A percentile compares a stretch with the other conserved stretches of the same genome.
These are phyloP conservation scores for Talaromyces atroroseus DNA, from an alignment of 2,329 filamentous ascomycete genomes.

Conservation along the genomic window DNA sequence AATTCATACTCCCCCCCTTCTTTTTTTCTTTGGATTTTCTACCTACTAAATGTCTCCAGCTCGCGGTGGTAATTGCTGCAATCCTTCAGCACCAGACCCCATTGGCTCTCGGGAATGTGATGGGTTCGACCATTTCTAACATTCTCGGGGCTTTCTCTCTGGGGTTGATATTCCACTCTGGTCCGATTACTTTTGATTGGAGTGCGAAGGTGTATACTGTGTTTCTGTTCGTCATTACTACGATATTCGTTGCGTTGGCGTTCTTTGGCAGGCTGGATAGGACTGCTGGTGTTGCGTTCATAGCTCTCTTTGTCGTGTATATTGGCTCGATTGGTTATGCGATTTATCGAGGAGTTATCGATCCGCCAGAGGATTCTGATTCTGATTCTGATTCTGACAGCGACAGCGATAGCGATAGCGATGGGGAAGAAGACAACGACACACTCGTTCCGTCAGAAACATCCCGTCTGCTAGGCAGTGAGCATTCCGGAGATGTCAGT, in stretches of 20 bases:
- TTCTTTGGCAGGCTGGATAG: constrained; percentile 31
- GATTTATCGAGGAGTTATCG: constrained; percentile 41
- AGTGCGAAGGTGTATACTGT: constrained; percentile 46
- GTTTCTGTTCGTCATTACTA: constrained; percentile 40
- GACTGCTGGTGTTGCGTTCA: constrained; percentile 35
- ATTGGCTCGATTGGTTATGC: constrained; percentile 40
- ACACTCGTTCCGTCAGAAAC: not conserved
- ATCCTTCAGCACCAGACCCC: constrained; percentile 43
- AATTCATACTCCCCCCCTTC: not conserved
- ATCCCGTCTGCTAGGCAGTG: not conserved
- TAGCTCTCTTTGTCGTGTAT: constrained; percentile 43
- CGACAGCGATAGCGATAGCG: constrained; percentile 18
- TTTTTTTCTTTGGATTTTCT: not conserved
- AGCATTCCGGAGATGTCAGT: not conserved
- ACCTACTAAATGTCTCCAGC: constrained; percentile 23
- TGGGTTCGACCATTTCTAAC: constrained; percentile 52
- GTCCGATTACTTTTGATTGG: constrained; percentile 37
- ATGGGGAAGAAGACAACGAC: constrained; percentile 17
- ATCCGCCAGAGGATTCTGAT: constrained; percentile 40
- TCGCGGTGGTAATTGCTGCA: constrained; percentile 47
- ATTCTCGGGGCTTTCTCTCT: constrained; percentile 53
- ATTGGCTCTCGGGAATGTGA: constrained; percentile 50
- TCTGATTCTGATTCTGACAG: constrained; percentile 32
- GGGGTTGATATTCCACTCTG: constrained; percentile 42
- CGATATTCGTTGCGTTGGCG: constrained; percentile 31